These are phyloP conservation scores for Melocanna baccifera DNA, from an alignment of 176 grass and related monocot species.

Conservation along the genomic window DNA sequence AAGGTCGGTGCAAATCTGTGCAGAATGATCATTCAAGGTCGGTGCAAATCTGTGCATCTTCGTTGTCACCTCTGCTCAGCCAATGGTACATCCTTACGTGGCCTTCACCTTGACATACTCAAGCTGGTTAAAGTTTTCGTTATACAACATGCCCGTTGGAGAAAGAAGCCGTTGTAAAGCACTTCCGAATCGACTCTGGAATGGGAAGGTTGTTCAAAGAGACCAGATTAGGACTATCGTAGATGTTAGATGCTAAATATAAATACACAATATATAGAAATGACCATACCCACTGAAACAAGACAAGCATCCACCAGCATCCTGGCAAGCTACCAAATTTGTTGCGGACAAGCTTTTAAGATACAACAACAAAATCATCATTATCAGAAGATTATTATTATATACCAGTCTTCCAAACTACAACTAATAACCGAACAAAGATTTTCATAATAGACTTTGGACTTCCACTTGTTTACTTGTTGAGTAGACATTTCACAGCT, in stretches of 20 bases:
- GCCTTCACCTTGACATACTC: constrained; percentile 8
- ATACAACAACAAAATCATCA: constrained; percentile 7
- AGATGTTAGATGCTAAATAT: neutral
- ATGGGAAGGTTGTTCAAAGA: neutral
- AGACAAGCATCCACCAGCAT: constrained; percentile 89
- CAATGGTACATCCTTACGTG: neutral
- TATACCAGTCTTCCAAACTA: neutral
- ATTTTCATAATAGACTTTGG: neutral
- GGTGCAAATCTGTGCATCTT: neutral
- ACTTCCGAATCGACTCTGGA: constrained; percentile 70
- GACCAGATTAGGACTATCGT: neutral
- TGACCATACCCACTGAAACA: constrained; percentile 90
- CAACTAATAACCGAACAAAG: neutral
- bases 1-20: neutral
- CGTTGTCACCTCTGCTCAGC: neutral
- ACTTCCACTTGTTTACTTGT: neutral
- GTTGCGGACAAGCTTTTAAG: constrained; percentile 45
- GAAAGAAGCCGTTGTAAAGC: constrained; percentile 72
- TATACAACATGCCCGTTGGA: constrained; percentile 62
- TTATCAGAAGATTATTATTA: neutral
- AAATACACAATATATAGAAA: neutral
- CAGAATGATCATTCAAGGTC: neutral
- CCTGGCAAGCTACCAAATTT: constrained; percentile 56
- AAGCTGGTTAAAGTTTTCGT: constrained; percentile 59
- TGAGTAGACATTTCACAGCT: neutral